These are phyloP conservation scores for Diplodia corticola DNA, from an alignment of 2,329 filamentous ascomycete genomes.

Conservation along the genomic window DNA sequence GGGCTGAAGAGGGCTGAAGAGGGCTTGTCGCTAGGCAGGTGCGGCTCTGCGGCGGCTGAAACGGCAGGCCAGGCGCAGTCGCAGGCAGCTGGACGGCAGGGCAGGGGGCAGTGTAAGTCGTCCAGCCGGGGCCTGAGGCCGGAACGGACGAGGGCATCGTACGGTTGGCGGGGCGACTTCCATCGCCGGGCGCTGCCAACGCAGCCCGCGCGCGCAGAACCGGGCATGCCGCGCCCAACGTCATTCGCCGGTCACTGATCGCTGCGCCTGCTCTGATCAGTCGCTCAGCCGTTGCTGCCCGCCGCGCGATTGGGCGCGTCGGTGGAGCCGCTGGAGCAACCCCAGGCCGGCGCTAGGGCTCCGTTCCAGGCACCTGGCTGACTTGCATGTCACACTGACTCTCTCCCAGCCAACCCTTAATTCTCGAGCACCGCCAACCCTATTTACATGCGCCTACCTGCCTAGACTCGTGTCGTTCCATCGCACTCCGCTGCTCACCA, in stretches of 20 bases:
- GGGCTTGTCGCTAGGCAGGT: background rate
- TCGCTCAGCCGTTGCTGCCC: constrained; percentile 20
- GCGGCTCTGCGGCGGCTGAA: constrained; percentile 20
- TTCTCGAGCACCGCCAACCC: constrained; percentile 17
- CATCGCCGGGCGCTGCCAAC: background rate
- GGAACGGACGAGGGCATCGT: background rate
- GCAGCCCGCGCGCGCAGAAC: constrained; percentile 6
- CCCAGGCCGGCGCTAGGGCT: constrained; percentile 17
- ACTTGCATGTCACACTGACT: constrained; percentile 21
- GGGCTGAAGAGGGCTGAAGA: background rate
- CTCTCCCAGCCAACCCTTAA: constrained; percentile 24
- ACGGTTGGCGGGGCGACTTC: background rate
- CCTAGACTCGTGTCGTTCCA: constrained; percentile 4
- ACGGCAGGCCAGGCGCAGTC: constrained; percentile 14
- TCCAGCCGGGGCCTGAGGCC: background rate
- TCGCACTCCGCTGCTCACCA: background rate
- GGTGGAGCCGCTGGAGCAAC: constrained; percentile 4
- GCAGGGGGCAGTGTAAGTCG: background rate
- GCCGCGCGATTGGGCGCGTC: constrained; percentile 13
- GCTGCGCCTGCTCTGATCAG: constrained; percentile 20
- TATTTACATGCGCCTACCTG: constrained; percentile 19
- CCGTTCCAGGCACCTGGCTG: constrained; percentile 11
- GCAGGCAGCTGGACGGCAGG: constrained; percentile 9
- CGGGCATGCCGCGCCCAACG: constrained; percentile 15
- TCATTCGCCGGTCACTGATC: constrained; percentile 20